Base-by-base conservation (phyloP, 2,329 filamentous ascomycete genomes). In the Exophiala lecanii-corni region DNA sequence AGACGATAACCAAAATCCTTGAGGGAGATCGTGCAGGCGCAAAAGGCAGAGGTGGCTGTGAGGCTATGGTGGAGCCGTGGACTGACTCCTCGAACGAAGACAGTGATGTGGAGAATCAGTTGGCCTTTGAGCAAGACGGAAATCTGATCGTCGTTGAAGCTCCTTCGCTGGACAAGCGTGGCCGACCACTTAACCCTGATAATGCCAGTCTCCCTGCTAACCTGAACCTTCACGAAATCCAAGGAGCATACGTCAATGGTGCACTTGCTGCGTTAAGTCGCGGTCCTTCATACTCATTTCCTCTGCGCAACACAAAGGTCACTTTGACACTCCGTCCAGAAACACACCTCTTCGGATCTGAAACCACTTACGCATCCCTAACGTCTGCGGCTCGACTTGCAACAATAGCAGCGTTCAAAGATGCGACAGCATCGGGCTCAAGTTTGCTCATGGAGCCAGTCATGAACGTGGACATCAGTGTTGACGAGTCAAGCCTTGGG, bases 401-500 rank as follows among this genome's bases (percentile, higher is more conserved):
- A 2, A 83, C 89, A 0, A 78, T 83, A 46, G 71, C 75, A 6
- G 82, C 83, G 0, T 74, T 97, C 1, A 76, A 77, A 38, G 73
- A 79, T 13, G 79, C 81, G 0, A 73, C 78, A 42, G 67, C 73
- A 7, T 63, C 67, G 19, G 60, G 69, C 2, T 68, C 71, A 2
- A 76, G 88, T 1, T 75, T 76, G 1, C 71, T 98, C 28, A 84
- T 97, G 68, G 92, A 98, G 60, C 92, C 92, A 1, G 86, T 98
- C 41, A 96, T 97, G 88, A 81, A 82, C 47, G 87, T 86, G 4
- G 81, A 83, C 39, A 94, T 98, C 59, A 82, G 79, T 53, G 88
- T 92, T 37, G 86, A 92, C 39, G 91, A 96, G 64, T 74, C 76
- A 4, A 82, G 79, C 5, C 81, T 95, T 1, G 89, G 89, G 3